Evolutionary conservation across 2,329 filamentous ascomycete genomes (phyloP).

Genomic region (Ceratocystis variospora): DNA sequence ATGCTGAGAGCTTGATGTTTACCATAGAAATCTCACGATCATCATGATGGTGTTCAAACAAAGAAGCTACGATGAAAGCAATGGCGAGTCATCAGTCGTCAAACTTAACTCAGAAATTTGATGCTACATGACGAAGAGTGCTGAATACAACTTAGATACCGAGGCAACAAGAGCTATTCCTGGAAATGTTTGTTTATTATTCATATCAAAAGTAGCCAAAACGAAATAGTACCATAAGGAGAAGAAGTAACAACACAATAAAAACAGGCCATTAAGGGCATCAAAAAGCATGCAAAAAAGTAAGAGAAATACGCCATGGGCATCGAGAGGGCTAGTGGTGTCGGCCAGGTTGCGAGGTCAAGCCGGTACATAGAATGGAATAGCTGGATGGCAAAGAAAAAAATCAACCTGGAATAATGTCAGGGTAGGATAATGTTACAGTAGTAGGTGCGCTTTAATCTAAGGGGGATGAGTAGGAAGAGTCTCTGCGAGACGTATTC

Average conservation of each 20-base stretch:
- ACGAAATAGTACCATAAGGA: background rate
- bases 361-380: background rate
- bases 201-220: constrained; percentile 2
- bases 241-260: background rate
- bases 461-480: background rate
- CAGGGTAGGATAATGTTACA: background rate
- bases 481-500: background rate
- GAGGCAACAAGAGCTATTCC: background rate
- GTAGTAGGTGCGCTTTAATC: background rate
- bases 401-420: background rate
- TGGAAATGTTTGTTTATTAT: constrained; percentile 1
- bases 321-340: background rate
- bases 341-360: background rate
- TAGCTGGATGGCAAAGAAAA: background rate
- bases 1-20: background rate
- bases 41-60: background rate
- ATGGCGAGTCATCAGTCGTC: background rate
- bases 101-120: background rate
- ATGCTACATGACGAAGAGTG: background rate
- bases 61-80: background rate
- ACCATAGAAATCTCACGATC: background rate
- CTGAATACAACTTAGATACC: background rate
- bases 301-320: background rate
- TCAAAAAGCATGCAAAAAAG: background rate
- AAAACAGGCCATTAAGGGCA: background rate